Base-by-base conservation (phyloP, 2,329 filamentous ascomycete species). In the Dothiorella sarmentorum region DNA sequence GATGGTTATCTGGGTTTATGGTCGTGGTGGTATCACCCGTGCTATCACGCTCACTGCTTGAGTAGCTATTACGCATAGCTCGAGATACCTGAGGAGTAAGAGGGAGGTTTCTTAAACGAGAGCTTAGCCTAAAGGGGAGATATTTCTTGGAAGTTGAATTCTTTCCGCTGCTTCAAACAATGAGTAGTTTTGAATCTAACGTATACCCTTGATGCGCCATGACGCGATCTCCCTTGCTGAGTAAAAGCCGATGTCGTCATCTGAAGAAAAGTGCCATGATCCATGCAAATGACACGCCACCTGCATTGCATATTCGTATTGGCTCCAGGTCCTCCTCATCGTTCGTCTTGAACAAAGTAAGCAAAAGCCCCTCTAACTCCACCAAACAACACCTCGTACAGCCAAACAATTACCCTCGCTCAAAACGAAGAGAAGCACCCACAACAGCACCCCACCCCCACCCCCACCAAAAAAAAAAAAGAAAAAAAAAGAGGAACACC, bases 91-190 rank as follows among this genome's bases (percentile, higher is more conserved):
- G 24, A 29, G n/a, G 4, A 37, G 22, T n/a, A 6, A 35, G 15
- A 31, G 40, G 49, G 49, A 24, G n/a, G n/a, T n/a, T n/a, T 53
- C 49, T 53, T 35, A 29, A 17, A 40, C 29, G 33, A 40, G 40
- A n/a, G 24, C 33, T 40, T 10, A 53, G 49, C 49, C n/a, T n/a
- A n/a, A 17, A 29, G 18, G 18, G 4, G 47, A 24, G 24, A 53
- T 27, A 9, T 40, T 51, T 27, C 7, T 29, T 20, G 6, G 35
- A 10, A 38, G 49, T 38, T n/a, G n/a, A 18, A 40, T 40, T 17
- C 49, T 38, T 24, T 53, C 24, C 49, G 49, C 49, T 53, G 27
- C 49, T 40, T 53, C 29, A 53, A 53, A 35, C 49, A 53, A 40
- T 29, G 29, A 22, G 10, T 31, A 53, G 49, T 40, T 24, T 35